Base-by-base conservation (phyloP, 768 basidiomycete species). In the Hemileccinum impolitum region DNA sequence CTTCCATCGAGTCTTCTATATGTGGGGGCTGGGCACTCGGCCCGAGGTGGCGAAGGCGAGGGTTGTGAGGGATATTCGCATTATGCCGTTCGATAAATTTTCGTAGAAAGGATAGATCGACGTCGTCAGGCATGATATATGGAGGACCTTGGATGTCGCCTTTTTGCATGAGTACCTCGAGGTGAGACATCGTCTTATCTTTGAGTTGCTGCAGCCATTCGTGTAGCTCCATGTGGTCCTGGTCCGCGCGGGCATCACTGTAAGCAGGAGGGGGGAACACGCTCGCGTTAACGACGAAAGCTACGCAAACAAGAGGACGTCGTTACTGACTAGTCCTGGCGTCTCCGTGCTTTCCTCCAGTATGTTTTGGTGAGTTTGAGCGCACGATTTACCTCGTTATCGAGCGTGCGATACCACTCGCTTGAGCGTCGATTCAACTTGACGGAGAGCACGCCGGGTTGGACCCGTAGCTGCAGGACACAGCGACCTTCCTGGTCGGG, bases 191-290 rank as follows among this genome's bases (percentile, higher is more conserved):
- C 44, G 85, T 88, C 67, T 89, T 90, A 69, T 90, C 88, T 66
- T 90, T 90, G 58, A 90, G 74, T 65, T 90, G 88, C 58, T 90
- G 88, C 2, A 90, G 71, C 88, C 88, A 90, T 62, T 90, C 88
- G 59, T 90, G 88, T 18, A 90, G 70, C 62, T 90, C 88, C 87
- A 90, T 90, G 60, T 90, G 88, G 62, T 90, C 88, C 64, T 89
- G 88, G 72, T 90, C 88, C 1, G 88, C 88, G 42, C 84, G 81
- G 43, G 85, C 81, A 62, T 90, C 86, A 47, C 66, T 67, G 50
- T 50, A 9, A 8, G 37, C 35, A 45, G 23, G 12, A 39, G 34
- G 26, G 9, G 31, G 30, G 21, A n/a, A 19, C 15, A 47, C 26
- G 42, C 48, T 23, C 47, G 48, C 28, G 53, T 57, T 51, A 54